phyloP scores from a whole-genome alignment of 2,329 filamentous ascomycete genomes.

The Ophiostoma novo-ulmi region DNA sequence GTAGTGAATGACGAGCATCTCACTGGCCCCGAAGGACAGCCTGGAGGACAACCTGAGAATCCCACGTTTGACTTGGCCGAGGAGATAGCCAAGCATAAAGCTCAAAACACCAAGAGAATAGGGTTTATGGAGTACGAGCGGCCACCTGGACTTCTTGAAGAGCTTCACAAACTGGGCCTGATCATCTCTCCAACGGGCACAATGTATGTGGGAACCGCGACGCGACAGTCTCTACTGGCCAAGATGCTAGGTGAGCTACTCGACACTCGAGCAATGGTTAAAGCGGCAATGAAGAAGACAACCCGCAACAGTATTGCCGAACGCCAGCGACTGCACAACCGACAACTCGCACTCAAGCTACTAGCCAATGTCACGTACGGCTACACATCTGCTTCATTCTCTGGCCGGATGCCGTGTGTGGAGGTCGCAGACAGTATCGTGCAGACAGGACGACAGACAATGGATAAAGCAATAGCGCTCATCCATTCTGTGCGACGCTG shows the following conservation, averaged over 20 bases:
- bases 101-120: constrained; percentile 67
- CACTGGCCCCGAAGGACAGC: background rate
- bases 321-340: constrained; percentile 80
- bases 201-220: constrained; percentile 82
- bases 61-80: background rate
- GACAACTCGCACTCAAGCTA: constrained; percentile 88
- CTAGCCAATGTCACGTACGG: constrained; percentile 99
- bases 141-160: constrained; percentile 66
- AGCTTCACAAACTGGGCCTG: constrained; percentile 72
- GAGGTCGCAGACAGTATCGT: constrained; percentile 98
- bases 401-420: constrained; percentile 93
- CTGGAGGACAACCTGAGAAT: background rate
- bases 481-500: constrained; percentile 85
- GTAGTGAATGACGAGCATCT: no score
- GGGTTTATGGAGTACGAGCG: constrained; percentile 85
- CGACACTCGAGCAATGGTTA: constrained; percentile 96
- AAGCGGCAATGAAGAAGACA: constrained; percentile 90
- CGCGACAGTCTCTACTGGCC: constrained; percentile 84
- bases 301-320: constrained; percentile 61
- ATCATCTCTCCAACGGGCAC: constrained; percentile 95
- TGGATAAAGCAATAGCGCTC: constrained; percentile 86
- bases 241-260: constrained; percentile 97
- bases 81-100: constrained; percentile 8
- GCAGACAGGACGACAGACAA: constrained; percentile 87
- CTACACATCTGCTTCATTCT: constrained; percentile 95